Evolutionary conservation across 2,329 filamentous ascomycete genomes (phyloP), one percentile per base, ranked within the genome.

Genomic region (Cercospora zeina): DNA sequence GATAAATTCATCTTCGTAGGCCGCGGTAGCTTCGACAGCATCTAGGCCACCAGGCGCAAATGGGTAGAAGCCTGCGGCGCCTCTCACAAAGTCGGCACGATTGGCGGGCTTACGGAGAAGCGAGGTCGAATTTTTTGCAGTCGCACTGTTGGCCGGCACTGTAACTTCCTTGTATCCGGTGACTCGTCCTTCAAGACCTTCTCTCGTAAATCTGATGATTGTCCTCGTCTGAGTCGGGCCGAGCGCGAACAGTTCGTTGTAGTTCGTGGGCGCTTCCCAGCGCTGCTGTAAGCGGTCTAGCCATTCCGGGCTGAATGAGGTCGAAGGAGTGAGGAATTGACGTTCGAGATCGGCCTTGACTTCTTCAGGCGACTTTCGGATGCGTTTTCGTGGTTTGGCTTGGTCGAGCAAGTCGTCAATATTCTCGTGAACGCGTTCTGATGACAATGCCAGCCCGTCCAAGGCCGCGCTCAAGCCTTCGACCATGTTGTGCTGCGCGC

Each of bases 81-180:
- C 95, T 64, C 93, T 85, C 11, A 97, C 93, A 76, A 97, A 96
- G 54, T 97, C 93, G 31, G 90, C 91, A 65, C 90, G 85, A 61
- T 87, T 88, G 13, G 91, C 93, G 3, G 93, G 93, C 73, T 96
- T 96, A 50, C 95, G 85, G 14, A 90, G 80, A 42, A 97, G 81
- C 4, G 92, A 96, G 0, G 93, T 97, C 2, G 92, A 97, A 73
- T 96, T 96, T 78, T 97, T 99, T 53, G 92, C 93, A 14, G 90
- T 97, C 14, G 90, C 91, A 70, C 89, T 96, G 71, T 87, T 90
- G 34, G 91, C 91, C 4, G 93, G 91, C 8, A 97, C 87, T 0
- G 95, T 97, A 55, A 97, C 90, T 75, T 97, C 95, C 73, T 88
- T 89, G 77, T 99, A 97, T 55, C 93, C 93, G 8, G 91, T 96